phyloP scores from a whole-genome alignment of 2,329 filamentous ascomycete species.

The Fusarium sp. region DNA sequence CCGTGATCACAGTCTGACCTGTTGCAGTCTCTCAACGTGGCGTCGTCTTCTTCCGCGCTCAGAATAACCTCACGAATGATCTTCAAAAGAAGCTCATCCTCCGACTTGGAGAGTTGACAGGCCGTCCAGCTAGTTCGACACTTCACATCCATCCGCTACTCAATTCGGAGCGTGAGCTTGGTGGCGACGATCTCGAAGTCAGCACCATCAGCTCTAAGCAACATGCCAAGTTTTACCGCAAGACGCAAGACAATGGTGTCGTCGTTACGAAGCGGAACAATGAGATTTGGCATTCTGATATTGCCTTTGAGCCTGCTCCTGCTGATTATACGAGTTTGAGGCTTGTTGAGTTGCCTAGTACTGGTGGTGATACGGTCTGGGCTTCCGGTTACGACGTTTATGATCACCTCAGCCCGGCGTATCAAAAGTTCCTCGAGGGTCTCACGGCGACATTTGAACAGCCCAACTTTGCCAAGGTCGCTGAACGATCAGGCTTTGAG shows the following conservation, averaged over 20 bases:
- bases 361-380: slow-evolving; percentile 73
- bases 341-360: slow-evolving; percentile 65
- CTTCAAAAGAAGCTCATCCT: slow-evolving; percentile 75
- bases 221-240: slow-evolving; percentile 62
- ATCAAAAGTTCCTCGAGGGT: slow-evolving; percentile 68
- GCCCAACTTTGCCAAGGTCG: slow-evolving; percentile 63
- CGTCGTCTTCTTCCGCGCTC: slow-evolving; percentile 77
- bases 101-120: slow-evolving; percentile 68
- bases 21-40: slow-evolving; percentile 73
- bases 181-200: slow-evolving; percentile 69
- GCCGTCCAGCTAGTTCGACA: slow-evolving; percentile 66
- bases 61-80: slow-evolving; percentile 70
- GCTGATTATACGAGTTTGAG: slow-evolving; percentile 72
- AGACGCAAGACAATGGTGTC: slow-evolving; percentile 50
- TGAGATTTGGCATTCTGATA: slow-evolving; percentile 69
- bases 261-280: slow-evolving; percentile 24
- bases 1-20: not conserved
- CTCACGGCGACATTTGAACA: slow-evolving; percentile 68
- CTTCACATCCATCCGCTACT: slow-evolving; percentile 72
- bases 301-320: slow-evolving; percentile 73
- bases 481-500: slow-evolving; percentile 57
- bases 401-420: slow-evolving; percentile 69
- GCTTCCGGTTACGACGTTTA: slow-evolving; percentile 76
- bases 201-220: slow-evolving; percentile 70
- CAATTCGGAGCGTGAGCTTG: slow-evolving; percentile 65